Percentiles rank a stretch among this genome's conserved stretches.
Conservation (phyloP, 2,329 filamentous ascomycete genomes). For the Microascus cirrosus region DNA sequence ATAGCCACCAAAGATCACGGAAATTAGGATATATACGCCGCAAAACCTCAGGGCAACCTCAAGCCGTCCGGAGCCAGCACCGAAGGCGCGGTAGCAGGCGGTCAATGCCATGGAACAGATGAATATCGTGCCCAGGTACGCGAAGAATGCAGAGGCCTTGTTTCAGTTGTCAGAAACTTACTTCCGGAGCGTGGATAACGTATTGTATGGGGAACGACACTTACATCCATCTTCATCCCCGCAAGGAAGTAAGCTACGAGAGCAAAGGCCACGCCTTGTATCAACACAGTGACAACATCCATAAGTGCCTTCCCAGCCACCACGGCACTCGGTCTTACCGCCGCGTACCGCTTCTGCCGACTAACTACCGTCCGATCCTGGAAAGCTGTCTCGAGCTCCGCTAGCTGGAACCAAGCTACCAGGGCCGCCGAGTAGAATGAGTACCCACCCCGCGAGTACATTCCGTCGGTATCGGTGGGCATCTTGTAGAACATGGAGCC, state of each 20-base stretch:
- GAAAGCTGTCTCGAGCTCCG: constrained; percentile 10
- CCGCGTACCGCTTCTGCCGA: constrained; percentile 5
- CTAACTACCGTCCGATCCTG: constrained; percentile 5
- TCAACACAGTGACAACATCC: neutral
- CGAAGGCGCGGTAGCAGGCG: constrained; percentile 19
- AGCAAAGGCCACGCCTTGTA: neutral
- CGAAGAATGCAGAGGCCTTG: constrained; percentile 5
- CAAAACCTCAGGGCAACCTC: constrained; percentile 4
- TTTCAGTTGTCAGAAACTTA: neutral
- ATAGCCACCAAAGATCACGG: constrained; percentile 6
- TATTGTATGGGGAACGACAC: neutral
- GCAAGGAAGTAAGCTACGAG: constrained; percentile 4
- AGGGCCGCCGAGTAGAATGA: constrained; percentile 39
- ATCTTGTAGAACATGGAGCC: constrained; percentile 56
- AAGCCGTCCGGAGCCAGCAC: constrained; percentile 16
- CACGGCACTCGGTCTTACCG: constrained; percentile 5
- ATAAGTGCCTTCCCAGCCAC: constrained; percentile 4
- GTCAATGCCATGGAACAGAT: constrained; percentile 16
- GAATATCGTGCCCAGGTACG: constrained; percentile 8
- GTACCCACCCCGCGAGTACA: constrained; percentile 7
- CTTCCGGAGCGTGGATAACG: too few species aligned
- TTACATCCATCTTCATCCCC: constrained; percentile 4
- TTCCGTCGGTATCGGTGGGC: constrained; percentile 18
- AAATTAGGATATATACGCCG: neutral
- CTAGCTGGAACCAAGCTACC: constrained; percentile 19